Percentiles rank a stretch among this genome's conserved stretches.
phyloP scores from a whole-genome alignment of 2,329 filamentous ascomycete species.

The Fusarium beomiforme region DNA sequence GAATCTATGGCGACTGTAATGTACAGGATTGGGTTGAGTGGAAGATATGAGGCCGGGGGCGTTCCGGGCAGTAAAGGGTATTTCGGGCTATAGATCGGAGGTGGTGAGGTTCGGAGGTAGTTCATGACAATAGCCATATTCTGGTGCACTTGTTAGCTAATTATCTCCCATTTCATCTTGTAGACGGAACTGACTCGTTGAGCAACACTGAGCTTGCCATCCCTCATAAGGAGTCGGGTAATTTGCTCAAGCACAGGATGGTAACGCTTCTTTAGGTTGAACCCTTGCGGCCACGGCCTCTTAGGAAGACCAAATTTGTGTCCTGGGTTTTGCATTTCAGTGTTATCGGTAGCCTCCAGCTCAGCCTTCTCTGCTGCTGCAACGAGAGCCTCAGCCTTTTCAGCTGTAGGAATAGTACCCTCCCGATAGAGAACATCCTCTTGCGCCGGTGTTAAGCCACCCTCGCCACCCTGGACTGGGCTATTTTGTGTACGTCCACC shows the following conservation, averaged over 20 bases:
- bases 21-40: conserved; percentile 89
- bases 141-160: conserved; percentile 55
- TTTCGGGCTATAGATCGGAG: conserved; percentile 77
- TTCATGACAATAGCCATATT: conserved; percentile 87
- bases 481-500: conserved; percentile 48
- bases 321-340: conserved; percentile 57
- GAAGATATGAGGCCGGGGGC: conserved; percentile 81
- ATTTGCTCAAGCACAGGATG: conserved; percentile 87
- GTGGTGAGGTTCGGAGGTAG: conserved; percentile 82
- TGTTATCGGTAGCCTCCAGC: conserved; percentile 22
- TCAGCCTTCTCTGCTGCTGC: conserved; percentile 36
- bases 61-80: conserved; percentile 79
- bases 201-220: conserved; percentile 91
- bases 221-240: conserved; percentile 88
- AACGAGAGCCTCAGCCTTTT: conserved; percentile 46
- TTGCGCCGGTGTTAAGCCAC: conserved; percentile 55
- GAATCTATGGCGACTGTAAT: conserved; percentile 92
- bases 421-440: conserved; percentile 55
- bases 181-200: conserved; percentile 73
- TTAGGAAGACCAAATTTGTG: conserved; percentile 81
- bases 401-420: conserved; percentile 52
- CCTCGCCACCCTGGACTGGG: conserved; percentile 46
- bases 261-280: conserved; percentile 82
- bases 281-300: conserved; percentile 69
- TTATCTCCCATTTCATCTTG: neutral